Percentiles rank a stretch among this genome's conserved stretches.
Evolutionary conservation across 164 flowering plant species (phyloP).

Genomic region (Liriodendron chinense): DNA sequence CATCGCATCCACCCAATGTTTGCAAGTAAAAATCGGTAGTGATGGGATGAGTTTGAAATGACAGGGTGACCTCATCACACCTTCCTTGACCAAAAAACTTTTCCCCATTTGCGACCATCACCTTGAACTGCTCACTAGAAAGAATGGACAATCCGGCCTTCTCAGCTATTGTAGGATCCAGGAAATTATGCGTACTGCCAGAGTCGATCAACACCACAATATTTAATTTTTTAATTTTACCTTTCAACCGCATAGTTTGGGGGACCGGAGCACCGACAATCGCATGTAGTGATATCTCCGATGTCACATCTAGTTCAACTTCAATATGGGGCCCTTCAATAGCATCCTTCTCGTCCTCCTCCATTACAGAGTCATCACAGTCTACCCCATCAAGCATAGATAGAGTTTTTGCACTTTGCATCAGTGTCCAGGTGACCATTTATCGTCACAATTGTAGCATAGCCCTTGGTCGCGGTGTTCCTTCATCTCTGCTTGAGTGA

Average conservation of each 20-base stretch:
- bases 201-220: neutral
- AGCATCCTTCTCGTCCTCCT: neutral
- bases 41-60: neutral
- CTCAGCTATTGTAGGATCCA: slow-evolving; percentile 4
- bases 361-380: neutral
- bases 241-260: neutral
- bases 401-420: slow-evolving; percentile 3
- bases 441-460: slow-evolving; percentile 6
- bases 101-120: slow-evolving; percentile 1
- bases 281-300: neutral
- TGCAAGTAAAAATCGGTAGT: neutral
- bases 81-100: neutral
- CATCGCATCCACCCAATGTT: neutral
- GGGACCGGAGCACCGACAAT: neutral
- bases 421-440: slow-evolving; percentile 5
- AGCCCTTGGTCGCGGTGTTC: neutral
- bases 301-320: neutral
- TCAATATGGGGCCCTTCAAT: neutral
- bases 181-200: too few species aligned
- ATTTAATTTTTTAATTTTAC: neutral
- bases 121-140: neutral
- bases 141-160: neutral
- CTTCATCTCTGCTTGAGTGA: slow-evolving; percentile 4
- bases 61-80: neutral
- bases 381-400: neutral